These are phyloP conservation scores for Venturia aucupariae DNA, from an alignment of 2,329 filamentous ascomycete genomes.

Conservation along the genomic window DNA sequence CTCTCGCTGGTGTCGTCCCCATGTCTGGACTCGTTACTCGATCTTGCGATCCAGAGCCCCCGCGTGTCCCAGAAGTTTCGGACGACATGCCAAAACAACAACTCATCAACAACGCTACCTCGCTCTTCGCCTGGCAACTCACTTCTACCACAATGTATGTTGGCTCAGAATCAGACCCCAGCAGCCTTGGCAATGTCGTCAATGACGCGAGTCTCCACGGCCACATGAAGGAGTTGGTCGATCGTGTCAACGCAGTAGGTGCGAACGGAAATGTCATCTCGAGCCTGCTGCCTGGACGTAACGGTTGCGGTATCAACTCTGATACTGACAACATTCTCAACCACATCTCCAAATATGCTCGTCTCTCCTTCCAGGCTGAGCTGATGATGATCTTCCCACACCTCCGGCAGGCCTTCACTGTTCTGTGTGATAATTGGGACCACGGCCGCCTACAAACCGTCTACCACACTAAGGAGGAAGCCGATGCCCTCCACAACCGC, in stretches of 20 bases:
- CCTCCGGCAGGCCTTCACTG: background rate
- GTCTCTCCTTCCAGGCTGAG: background rate
- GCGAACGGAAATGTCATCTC: background rate
- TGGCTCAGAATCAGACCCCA: background rate
- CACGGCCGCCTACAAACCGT: background rate
- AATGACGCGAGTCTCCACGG: background rate
- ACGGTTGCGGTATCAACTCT: background rate
- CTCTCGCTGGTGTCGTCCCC: background rate
- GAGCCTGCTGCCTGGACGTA: background rate
- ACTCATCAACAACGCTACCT: constrained; percentile 19
- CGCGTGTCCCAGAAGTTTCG: background rate
- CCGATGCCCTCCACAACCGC: background rate
- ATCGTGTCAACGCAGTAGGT: background rate
- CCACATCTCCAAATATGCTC: background rate
- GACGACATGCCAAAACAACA: background rate
- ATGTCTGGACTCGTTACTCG: constrained; percentile 1
- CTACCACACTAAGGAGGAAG: background rate
- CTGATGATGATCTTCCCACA: background rate
- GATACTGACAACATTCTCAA: background rate
- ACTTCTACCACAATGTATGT: constrained; percentile 11
- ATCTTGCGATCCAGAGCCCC: constrained; percentile 17
- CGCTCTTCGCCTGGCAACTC: constrained; percentile 23
- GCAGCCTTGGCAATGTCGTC: background rate
- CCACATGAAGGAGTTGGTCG: background rate
- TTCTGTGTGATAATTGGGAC: constrained; percentile 5